Evolutionary conservation across 345 rosid species (phyloP).

Genomic region (Eucalyptus caleyi): DNA sequence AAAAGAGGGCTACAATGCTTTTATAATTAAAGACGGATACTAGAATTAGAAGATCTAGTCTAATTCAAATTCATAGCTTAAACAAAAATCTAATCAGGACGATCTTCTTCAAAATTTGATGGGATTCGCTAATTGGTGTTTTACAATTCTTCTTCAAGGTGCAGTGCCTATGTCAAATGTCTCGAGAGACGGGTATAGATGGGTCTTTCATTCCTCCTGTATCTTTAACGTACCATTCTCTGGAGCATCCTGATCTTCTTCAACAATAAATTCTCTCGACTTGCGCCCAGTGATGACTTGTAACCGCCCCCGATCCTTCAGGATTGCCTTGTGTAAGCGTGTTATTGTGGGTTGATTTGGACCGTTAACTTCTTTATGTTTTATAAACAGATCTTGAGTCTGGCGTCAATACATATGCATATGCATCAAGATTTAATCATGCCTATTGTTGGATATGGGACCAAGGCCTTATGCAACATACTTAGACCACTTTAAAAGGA

Average conservation of each 20-base stretch:
- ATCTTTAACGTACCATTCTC: not conserved
- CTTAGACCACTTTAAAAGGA: not conserved
- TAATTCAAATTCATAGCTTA: not conserved
- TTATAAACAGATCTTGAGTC: not conserved
- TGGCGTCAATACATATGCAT: not conserved
- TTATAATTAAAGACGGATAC: not conserved
- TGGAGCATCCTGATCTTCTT: not conserved
- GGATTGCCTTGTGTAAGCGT: not conserved
- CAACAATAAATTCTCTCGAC: not conserved
- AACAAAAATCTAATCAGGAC: not conserved
- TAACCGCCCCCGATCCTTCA: not conserved
- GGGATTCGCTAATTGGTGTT: not conserved
- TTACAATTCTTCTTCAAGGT: not conserved
- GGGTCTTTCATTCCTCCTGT: not conserved
- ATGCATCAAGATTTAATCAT: not conserved
- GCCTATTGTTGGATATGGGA: not conserved
- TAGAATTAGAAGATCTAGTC: not conserved
- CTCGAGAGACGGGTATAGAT: not conserved
- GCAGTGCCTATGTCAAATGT: not conserved
- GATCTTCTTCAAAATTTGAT: not conserved
- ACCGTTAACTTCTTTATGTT: not conserved
- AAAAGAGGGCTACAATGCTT: not conserved
- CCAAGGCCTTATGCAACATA: not conserved
- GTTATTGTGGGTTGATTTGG: not conserved
- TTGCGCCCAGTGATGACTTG: not conserved